phyloP scores from a whole-genome alignment of 1,139 yeast genomes.

The Kurtzmaniella quercitrusa region DNA sequence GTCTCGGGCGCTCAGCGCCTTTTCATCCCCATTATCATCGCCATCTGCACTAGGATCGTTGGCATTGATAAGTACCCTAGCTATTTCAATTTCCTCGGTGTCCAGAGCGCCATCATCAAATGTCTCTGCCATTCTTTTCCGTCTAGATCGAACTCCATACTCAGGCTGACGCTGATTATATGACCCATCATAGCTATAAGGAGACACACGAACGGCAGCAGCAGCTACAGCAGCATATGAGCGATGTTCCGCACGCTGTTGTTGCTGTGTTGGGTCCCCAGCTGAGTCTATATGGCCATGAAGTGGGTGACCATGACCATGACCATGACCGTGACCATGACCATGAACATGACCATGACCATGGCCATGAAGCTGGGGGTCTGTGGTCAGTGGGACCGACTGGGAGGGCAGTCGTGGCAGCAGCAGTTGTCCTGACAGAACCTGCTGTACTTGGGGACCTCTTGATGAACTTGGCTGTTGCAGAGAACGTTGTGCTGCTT shows the following conservation, averaged over 20 bases:
- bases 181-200: background rate
- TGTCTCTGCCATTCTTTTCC: background rate
- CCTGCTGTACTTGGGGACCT: slow-evolving; percentile 6
- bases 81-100: slow-evolving; percentile 58
- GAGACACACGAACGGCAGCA: slow-evolving; percentile 21
- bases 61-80: slow-evolving; percentile 62
- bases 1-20: slow-evolving; percentile 6
- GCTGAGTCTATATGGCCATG: slow-evolving; percentile 11
- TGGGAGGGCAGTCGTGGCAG: slow-evolving; percentile 9
- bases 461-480: slow-evolving; percentile 15
- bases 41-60: slow-evolving; percentile 31
- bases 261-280: background rate
- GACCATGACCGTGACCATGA: background rate
- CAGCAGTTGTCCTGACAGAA: slow-evolving; percentile 9
- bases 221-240: slow-evolving; percentile 40
- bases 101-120: slow-evolving; percentile 15
- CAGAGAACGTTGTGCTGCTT: slow-evolving; percentile 51
- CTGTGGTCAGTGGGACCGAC: slow-evolving; percentile 7
- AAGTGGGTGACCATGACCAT: slow-evolving; percentile 3
- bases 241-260: background rate
- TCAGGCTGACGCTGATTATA: slow-evolving; percentile 11
- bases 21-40: slow-evolving; percentile 5
- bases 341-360: background rate
- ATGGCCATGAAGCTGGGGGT: background rate
- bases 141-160: slow-evolving; percentile 9